phyloP scores from a whole-genome alignment of 164 flowering plant species.

The Berberis thunbergii region DNA sequence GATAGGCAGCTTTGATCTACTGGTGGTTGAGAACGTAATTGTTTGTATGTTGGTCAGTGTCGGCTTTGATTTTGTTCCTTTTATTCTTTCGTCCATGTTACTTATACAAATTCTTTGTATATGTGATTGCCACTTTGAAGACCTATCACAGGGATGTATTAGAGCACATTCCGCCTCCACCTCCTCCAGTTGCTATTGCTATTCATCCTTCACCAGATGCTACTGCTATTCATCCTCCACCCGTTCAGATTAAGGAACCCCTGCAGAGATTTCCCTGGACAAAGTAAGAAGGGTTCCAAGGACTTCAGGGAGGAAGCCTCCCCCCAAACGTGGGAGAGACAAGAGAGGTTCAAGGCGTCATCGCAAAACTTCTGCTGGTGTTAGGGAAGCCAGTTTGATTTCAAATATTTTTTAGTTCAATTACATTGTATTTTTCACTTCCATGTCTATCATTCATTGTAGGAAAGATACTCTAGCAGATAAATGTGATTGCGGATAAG shows the following conservation, averaged over 20 bases:
- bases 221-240: conserved; percentile 15
- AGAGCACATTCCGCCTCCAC: conserved; percentile 53
- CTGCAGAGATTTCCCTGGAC: background rate
- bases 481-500: no score
- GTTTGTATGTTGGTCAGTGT: no score
- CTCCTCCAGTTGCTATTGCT: conserved; percentile 27
- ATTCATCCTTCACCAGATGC: background rate
- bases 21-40: no score
- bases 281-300: conserved; percentile 12
- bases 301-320: conserved; percentile 23
- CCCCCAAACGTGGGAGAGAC: conserved; percentile 46
- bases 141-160: conserved; percentile 74
- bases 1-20: no score
- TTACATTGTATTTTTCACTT: background rate
- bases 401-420: conserved; percentile 10
- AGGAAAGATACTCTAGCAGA: no score
- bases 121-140: conserved; percentile 25
- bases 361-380: conserved; percentile 37
- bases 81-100: background rate
- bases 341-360: conserved; percentile 52
- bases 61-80: background rate
- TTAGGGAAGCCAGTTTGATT: conserved; percentile 22
- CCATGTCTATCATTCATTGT: background rate
- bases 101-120: background rate
- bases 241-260: conserved; percentile 2